Percentiles rank a stretch among this genome's conserved stretches.
Conservation (phyloP, 2,329 filamentous ascomycete genomes). For the Hypomyces perniciosus region DNA sequence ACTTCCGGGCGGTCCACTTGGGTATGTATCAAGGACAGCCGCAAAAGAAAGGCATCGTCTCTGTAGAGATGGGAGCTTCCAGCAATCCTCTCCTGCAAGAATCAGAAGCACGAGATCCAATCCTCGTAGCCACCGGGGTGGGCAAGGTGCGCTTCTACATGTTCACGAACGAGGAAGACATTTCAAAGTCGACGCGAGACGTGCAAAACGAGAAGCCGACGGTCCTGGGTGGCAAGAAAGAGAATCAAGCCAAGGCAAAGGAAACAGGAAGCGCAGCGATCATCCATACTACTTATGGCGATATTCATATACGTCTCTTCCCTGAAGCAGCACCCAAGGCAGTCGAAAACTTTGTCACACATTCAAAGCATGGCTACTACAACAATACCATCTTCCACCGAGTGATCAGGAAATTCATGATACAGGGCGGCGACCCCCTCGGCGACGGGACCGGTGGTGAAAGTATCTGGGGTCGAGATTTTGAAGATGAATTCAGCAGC, state of each 20-base stretch:
- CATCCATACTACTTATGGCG: constrained; percentile 87
- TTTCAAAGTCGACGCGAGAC: constrained; percentile 79
- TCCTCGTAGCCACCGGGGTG: constrained; percentile 76
- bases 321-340: constrained; percentile 89
- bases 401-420: constrained; percentile 98
- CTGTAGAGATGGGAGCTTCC: constrained; percentile 94
- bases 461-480: constrained; percentile 90
- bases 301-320: constrained; percentile 90
- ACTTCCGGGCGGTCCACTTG: constrained; percentile 75
- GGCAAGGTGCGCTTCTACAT: constrained; percentile 94
- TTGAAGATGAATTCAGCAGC: constrained; percentile 88
- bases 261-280: constrained; percentile 75
- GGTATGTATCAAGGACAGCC: constrained; percentile 91
- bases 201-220: constrained; percentile 92
- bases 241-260: constrained; percentile 47
- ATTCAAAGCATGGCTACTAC: constrained; percentile 86
- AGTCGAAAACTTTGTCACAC: constrained; percentile 95
- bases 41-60: constrained; percentile 87
- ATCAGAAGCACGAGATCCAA: constrained; percentile 84
- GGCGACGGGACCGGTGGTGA: constrained; percentile 85
- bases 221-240: constrained; percentile 53
- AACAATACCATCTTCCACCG: constrained; percentile 97
- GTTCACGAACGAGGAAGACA: constrained; percentile 85
- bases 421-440: constrained; percentile 91
- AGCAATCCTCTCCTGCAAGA: constrained; percentile 89